Evolutionary conservation across 2,329 filamentous ascomycete genomes (phyloP).

Genomic region (Ophiosphaerella korrae): DNA sequence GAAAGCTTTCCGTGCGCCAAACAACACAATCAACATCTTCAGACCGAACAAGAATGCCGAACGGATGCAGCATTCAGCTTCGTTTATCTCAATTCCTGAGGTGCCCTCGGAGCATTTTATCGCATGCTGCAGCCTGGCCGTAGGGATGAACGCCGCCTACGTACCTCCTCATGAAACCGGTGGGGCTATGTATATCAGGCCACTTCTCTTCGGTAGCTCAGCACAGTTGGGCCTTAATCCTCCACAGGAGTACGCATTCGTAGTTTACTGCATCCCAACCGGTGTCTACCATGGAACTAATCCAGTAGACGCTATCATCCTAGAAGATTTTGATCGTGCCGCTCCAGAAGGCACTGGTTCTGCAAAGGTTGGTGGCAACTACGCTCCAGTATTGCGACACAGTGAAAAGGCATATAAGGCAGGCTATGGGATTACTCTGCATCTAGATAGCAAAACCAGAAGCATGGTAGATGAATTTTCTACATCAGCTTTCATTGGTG

Average conservation of each 20-base stretch:
- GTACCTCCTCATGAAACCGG: conserved; percentile 89
- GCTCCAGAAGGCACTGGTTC: conserved; percentile 89
- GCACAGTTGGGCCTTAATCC: conserved; percentile 86
- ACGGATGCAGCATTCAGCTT: conserved; percentile 83
- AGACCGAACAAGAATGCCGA: conserved; percentile 82
- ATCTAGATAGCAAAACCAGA: conserved; percentile 83
- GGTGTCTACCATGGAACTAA: conserved; percentile 92
- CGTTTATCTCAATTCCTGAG: conserved; percentile 80
- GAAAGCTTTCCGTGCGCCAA: conserved; percentile 86
- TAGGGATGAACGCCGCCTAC: conserved; percentile 85
- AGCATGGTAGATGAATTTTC: conserved; percentile 94
- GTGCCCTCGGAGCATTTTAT: conserved; percentile 80
- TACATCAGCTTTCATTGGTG: conserved; percentile 90
- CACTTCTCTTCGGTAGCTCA: conserved; percentile 83
- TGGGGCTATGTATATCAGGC: conserved; percentile 90
- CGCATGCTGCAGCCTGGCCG: conserved; percentile 76
- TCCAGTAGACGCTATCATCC: conserved; percentile 83
- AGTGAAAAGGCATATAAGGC: conserved; percentile 78
- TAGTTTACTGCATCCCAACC: conserved; percentile 87
- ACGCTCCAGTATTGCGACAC: conserved; percentile 87
- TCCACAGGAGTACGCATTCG: conserved; percentile 90
- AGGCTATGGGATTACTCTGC: conserved; percentile 92
- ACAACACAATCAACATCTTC: conserved; percentile 81
- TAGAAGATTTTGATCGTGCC: conserved; percentile 91
- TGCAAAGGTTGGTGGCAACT: conserved; percentile 96